Base-by-base conservation (phyloP, 2,329 filamentous ascomycete genomes). In the Cercospora sp. region DNA sequence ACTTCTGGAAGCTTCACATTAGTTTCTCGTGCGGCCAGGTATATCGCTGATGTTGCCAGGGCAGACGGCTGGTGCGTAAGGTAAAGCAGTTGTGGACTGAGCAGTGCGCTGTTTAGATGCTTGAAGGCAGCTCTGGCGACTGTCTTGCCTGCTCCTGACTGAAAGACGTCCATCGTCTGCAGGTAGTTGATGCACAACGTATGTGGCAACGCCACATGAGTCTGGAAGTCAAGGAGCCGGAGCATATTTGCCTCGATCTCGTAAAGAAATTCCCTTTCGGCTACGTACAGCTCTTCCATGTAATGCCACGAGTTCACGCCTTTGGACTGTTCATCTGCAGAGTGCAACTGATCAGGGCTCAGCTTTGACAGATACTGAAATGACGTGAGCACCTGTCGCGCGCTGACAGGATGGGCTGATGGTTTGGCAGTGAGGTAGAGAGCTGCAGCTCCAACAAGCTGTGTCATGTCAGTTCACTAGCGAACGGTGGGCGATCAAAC, bases 101-200 rank as follows among this genome's bases (percentile, higher is more conserved):
- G 81, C 10, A 99, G 82, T 2, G 92, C 90, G 7, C 91, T 89
- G 78, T 97, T 98, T n/a, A 98, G 85, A 76, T 96, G 90, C 62
- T 89, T 88, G 53, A 96, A 83, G 0, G 89, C 87, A 48, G 89
- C 86, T 63, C 84, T 83, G 1, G 91, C 87, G 2, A 96, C 83
- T 6, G 80, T 80, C 0, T 86, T 81, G 2, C 81, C 82, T 51
- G 78, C 77, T 1, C 76, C 74, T 26, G 76, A 74, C 53, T 72
- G 67, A 69, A 89, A 85, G 59, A 91, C 90, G 67, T 93, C 92
- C 18, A 99, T 87, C 0, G 94, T 90, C 80, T 98, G 94, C 1
- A 98, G 87, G 77, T 98, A 99, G 5, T 94, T 97, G 67, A 98
- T 87, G 67, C 92, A 92, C 13, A 98, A 87, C 0, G 91, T 87